phyloP scores from a whole-genome alignment of 2,329 filamentous ascomycete genomes.

The Xylariaceae sp. region DNA sequence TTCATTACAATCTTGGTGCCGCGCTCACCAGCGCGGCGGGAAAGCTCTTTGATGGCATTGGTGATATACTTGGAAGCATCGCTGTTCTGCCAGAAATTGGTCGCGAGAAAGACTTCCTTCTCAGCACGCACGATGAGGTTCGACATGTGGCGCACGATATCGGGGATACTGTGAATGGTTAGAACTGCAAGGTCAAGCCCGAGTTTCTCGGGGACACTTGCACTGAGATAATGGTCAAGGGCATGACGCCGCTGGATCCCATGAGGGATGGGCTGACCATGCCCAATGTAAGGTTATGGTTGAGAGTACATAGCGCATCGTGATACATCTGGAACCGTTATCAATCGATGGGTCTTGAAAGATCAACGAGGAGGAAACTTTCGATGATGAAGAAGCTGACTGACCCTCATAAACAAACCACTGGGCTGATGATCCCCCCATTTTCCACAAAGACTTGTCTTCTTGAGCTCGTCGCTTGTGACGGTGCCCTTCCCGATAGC shows the following conservation, averaged over 20 bases:
- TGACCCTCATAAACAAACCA: slow-evolving; percentile 60
- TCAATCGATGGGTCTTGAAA: slow-evolving; percentile 4
- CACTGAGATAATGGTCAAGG: slow-evolving; percentile 64
- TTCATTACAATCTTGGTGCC: slow-evolving; percentile 62
- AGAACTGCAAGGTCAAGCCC: no score
- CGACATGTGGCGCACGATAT: slow-evolving; percentile 69
- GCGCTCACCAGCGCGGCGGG: slow-evolving; percentile 55
- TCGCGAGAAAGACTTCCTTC: slow-evolving; percentile 68
- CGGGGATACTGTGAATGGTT: slow-evolving; percentile 45
- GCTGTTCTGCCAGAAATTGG: slow-evolving; percentile 72
- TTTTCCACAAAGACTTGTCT: slow-evolving; percentile 57
- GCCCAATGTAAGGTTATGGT: slow-evolving; percentile 45
- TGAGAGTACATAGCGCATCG: slow-evolving; percentile 55
- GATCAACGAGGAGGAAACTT: no score
- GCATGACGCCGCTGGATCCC: slow-evolving; percentile 56
- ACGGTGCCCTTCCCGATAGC: slow-evolving; percentile 18
- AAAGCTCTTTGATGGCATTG: slow-evolving; percentile 65
- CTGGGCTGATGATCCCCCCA: slow-evolving; percentile 63
- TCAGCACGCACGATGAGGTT: slow-evolving; percentile 72
- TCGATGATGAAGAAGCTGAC: no score
- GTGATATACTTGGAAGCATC: slow-evolving; percentile 64
- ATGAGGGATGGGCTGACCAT: slow-evolving; percentile 50
- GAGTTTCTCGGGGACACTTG: slow-evolving; percentile 22
- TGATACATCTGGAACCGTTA: slow-evolving; percentile 50
- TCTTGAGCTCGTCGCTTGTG: slow-evolving; percentile 42